phyloP scores from a whole-genome alignment of 208 protist species.

The Crithidia sp. region DNA sequence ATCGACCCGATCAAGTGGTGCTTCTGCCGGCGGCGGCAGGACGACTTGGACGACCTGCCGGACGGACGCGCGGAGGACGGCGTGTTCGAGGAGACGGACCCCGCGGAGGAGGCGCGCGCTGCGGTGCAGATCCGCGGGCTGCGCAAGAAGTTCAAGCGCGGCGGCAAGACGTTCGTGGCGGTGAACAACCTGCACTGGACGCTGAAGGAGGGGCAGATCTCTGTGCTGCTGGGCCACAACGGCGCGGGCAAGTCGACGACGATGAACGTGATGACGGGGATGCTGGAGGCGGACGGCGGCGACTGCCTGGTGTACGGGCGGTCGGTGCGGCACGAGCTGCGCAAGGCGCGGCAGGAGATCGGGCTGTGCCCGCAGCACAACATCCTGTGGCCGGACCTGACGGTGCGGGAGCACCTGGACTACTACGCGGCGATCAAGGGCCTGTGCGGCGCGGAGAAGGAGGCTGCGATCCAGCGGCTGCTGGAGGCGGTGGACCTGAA shows the following conservation, averaged over 20 bases:
- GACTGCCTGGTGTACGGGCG: conserved; percentile 77
- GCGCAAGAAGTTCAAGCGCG: conserved; percentile 36
- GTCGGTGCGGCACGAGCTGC: conserved; percentile 59
- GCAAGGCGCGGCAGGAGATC: conserved; percentile 64
- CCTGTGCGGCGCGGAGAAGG: conserved; percentile 29
- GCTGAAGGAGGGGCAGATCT: conserved; percentile 62
- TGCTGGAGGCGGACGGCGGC: conserved; percentile 62
- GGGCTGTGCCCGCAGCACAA: conserved; percentile 95
- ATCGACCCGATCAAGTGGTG: conserved; percentile 44
- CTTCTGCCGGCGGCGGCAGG: conserved; percentile 41
- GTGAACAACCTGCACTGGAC: conserved; percentile 73
- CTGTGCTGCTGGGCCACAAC: conserved; percentile 82
- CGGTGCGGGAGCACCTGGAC: conserved; percentile 86
- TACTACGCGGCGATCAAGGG: conserved; percentile 93
- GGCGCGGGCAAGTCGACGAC: conserved; percentile 84
- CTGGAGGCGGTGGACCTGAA: conserved; percentile 56
- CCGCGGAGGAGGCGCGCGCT: background rate
- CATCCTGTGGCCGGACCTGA: conserved; percentile 93
- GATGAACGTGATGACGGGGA: conserved; percentile 86
- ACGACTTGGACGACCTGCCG: conserved; percentile 9
- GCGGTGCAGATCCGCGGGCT: conserved; percentile 32
- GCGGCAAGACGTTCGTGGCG: conserved; percentile 55
- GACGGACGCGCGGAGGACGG: conserved; percentile 33
- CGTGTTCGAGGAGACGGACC: conserved; percentile 24
- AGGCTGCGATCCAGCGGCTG: conserved; percentile 38